Base-by-base conservation (phyloP, 495 filamentous ascomycete genomes). In the Poronia punctata region DNA sequence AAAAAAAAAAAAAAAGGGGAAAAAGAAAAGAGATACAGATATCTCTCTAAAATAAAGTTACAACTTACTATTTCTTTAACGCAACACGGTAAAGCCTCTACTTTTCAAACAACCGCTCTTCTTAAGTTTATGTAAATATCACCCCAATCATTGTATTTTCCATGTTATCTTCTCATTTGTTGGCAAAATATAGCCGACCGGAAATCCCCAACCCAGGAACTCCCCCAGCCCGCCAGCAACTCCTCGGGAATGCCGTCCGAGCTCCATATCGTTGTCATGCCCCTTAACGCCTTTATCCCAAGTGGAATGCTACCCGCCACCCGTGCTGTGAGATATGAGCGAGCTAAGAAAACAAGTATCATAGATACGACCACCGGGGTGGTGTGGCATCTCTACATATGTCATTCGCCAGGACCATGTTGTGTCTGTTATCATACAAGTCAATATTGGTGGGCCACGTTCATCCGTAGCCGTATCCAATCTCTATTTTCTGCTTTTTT, bases 261-360 rank as follows among this genome's bases (percentile, higher is more conserved):
- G 26, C 33, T 35, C 32, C 9, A 7, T 17, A 14, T 19, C 4
- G 34, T 2, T 21, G n/a, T 27, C 24, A 29, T 26, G 18, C 28
- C 24, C 40, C 40, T 29, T 30, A 43, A 43, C 40, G 40, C 40
- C 40, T n/a, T 12, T 36, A 36, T 24, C 14, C 41, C 33, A 37
- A 44, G n/a, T 37, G 20, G 20, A 31, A 44, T 28, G 37, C 23
- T 19, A 28, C 12, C 14, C 23, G 25, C 25, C 17, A 20, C 12
- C 34, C 17, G 26, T 37, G 26, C 33, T 25, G 23, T 14, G 24
- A 31, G 37, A 37, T 37, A 35, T 22, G 33, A 31, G 14, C 14
- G 17, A 36, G 14, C 15, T 37, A 44, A 23, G 26, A 25, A 37
- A 37, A 18, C 41, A n/a, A n/a, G n/a, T n/a, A n/a, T n/a, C n/a